Base-by-base conservation (phyloP, 495 filamentous ascomycete genomes). In the Penicillium coprophilum region DNA sequence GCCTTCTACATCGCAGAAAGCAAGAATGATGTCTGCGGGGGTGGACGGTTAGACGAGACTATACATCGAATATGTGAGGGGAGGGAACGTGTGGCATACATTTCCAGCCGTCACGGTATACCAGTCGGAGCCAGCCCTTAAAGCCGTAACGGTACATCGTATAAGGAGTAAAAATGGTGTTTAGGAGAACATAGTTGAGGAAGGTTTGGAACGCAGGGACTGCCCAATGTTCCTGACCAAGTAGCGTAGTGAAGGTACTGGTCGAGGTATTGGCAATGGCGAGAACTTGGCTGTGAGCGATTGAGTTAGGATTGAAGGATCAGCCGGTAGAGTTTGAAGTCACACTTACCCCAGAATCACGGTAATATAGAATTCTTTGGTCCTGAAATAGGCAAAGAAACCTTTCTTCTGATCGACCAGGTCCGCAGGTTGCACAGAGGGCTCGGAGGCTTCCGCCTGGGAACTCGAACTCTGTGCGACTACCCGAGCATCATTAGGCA, bases 151-250 rank as follows among this genome's bases (percentile, higher is more conserved):
- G 79, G 77, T 95, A 92, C 17, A 96, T 72, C 1, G 91, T 92
- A 68, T 87, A 87, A 11, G 85, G 82, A 17, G 91, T 86, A 75
- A 94, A 98, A 55, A 96, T 80, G 21, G 90, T 56, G 28, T 87
- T 87, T 34, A 98, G 78, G n/a, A 96, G 72, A 13, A 88, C 80
- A 70, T 98, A 98, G 71, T 90, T 96, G 79, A 96, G 92, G 64
- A 97, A 84, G 4, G 90, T 92, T 75, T 98, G 94, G 75, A 97
- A 96, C 38, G 94, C 92, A n/a, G 94, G 94, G 63, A 98, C 95
- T 27, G 83, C 90, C 55, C 90, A 94, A 24, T 83, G 80, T 51
- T 83, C 71, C 2, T 67, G 62, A 20, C 77, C 80, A 13, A 98
- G 87, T 20, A 97, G 84, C 12, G 80, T 79, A 19, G 87, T 88